Base-by-base conservation (phyloP, 2,329 filamentous ascomycete species). In the Cladosporium sp. region DNA sequence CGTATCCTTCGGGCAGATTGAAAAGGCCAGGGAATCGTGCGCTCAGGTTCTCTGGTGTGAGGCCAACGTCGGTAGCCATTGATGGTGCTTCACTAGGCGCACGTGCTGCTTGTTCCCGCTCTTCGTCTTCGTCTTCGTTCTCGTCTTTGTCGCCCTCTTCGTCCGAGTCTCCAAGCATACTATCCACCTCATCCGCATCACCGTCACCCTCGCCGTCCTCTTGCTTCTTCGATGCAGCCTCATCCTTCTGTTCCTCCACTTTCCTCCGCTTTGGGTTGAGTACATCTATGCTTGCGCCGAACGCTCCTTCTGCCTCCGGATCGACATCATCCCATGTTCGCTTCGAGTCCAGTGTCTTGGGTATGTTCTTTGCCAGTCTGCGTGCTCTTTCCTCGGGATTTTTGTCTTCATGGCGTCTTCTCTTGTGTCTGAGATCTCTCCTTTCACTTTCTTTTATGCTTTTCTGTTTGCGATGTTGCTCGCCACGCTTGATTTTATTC, bases 401-500 rank as follows among this genome's bases (percentile, higher is more conserved):
- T 72, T 88, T 89, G 62, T 87, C 83, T 74, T 99, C 94, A 69
- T 92, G 89, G 75, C 88, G 90, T 75, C 90, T 91, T 60, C 90
- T 82, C 49, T 83, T 83, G 71, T 91, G 88, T 61, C 92, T 85
- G 67, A 86, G 82, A 67, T 91, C 89, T 67, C 90, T 86, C 67
- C 88, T 89, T 47, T 85, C 78, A 69, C 86, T 87, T 70, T 91
- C 89, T 63, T 84, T 84, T 44, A 82, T 79, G 70, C 88, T 88
- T 76, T 97, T 97, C 69, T 88, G 83, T 65, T 89, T 85, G 60
- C 96, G 80, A 69, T 91, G 88, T 60, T 93, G 82, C 65, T 87
- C 80, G 71, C 94, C 83, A 61, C 94, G 83, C 70, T 86, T 87
- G 20, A 90, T 75, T 73, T 96, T 97, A 60, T 73, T 73, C 37